Conservation (phyloP, 345 rosid genomes). For the Gossypium herbaceum region DNA sequence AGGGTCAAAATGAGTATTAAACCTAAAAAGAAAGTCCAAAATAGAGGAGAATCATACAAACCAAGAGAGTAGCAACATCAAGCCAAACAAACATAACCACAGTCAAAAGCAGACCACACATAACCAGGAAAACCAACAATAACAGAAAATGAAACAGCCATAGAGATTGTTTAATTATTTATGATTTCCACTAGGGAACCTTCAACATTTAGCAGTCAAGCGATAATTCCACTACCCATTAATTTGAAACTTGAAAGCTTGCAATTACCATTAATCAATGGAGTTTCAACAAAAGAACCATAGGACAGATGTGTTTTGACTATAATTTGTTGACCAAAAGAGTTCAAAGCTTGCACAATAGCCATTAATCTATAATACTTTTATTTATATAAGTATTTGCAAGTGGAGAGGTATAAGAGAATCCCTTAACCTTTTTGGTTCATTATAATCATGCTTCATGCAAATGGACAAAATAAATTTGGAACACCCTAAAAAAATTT, state of each 20-base stretch:
- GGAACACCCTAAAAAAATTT: neutral
- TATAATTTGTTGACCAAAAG: slow-evolving; percentile 27
- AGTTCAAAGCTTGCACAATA: slow-evolving; percentile 9
- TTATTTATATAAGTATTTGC: slow-evolving; percentile 10
- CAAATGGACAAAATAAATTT: neutral
- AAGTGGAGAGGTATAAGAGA: slow-evolving; percentile 32
- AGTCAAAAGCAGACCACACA: no score
- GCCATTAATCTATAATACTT: slow-evolving; percentile 25
- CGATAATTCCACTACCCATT: slow-evolving; percentile 13
- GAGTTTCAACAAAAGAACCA: neutral
- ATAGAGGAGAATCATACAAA: no score
- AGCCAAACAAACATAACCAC: no score
- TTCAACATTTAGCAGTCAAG: neutral
- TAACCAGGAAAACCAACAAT: no score
- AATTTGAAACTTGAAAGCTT: neutral
- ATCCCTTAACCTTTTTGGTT: slow-evolving; percentile 22
- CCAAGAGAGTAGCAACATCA: no score
- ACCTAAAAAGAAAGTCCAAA: no score
- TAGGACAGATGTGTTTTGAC: slow-evolving; percentile 30
- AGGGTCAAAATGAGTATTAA: no score
- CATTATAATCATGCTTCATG: neutral
- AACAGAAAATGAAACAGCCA: no score
- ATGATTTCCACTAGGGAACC: neutral
- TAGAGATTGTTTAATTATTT: no score
- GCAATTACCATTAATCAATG: slow-evolving; percentile 8